Evolutionary conservation across 805 yeast species (phyloP).

Genomic region (Priceomyces medius): DNA sequence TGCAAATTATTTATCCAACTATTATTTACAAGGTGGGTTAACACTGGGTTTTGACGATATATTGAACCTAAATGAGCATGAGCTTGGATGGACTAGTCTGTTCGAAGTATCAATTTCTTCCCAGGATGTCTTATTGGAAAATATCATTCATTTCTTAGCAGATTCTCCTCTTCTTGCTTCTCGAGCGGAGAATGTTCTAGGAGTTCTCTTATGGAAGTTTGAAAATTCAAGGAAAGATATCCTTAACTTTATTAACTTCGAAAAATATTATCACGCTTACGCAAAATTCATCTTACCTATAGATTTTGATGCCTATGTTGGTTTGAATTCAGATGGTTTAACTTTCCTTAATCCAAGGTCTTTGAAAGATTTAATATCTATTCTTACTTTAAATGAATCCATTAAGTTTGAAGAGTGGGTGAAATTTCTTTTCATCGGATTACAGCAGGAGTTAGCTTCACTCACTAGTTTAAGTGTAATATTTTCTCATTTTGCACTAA

Average conservation of each 20-base stretch:
- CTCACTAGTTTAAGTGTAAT: conserved; percentile 30
- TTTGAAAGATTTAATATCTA: not conserved
- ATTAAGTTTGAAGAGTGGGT: conserved; percentile 23
- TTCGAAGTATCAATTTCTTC: conserved; percentile 17
- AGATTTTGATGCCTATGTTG: conserved; percentile 29
- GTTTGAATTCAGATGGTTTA: not conserved
- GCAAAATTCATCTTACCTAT: conserved; percentile 28
- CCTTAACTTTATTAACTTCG: conserved; percentile 21
- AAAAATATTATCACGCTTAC: conserved; percentile 13
- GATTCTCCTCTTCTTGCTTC: conserved; percentile 9
- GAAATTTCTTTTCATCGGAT: conserved; percentile 26
- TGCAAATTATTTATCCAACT: conserved; percentile 20
- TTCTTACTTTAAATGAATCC: conserved; percentile 12
- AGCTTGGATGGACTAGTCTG: conserved; percentile 10
- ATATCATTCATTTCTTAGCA: conserved; percentile 18
- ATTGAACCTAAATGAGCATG: conserved; percentile 6
- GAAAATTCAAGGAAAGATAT: conserved; percentile 16
- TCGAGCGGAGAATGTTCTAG: conserved; percentile 40
- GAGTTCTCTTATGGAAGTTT: conserved; percentile 34
- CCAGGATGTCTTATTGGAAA: conserved; percentile 26
- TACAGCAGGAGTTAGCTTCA: conserved; percentile 30
- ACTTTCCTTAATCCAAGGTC: not conserved
- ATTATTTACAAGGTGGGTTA: conserved; percentile 20
- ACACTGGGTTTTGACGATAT: conserved; percentile 6
- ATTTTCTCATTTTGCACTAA: conserved; percentile 27